Conservation (phyloP, 2,329 filamentous ascomycete species). For the Colletotrichum sp. region DNA sequence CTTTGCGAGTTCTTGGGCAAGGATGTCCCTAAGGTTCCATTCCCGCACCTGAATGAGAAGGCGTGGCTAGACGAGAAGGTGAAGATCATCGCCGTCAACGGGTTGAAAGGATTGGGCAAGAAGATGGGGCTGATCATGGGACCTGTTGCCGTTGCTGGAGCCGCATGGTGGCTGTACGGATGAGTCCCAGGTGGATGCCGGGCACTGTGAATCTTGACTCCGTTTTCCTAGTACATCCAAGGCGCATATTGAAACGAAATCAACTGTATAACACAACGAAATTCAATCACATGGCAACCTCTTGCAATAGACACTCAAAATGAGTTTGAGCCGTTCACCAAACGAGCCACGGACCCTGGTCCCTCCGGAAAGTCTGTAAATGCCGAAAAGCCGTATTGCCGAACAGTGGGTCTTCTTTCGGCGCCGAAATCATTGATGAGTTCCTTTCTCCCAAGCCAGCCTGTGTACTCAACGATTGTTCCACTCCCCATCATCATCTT, state of each 20-base stretch:
- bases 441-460: background rate
- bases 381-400: background rate
- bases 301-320: background rate
- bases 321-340: background rate
- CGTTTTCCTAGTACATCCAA: rapidly evolving
- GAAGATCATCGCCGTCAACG: background rate
- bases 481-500: background rate
- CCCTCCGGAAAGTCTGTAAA: background rate
- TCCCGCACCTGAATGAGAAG: conserved; percentile 13
- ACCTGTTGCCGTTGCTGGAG: background rate
- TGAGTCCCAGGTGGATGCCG: background rate
- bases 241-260: background rate
- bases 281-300: rapidly evolving
- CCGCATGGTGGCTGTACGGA: background rate
- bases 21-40: conserved; percentile 8
- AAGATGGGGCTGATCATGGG: background rate
- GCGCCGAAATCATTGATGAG: background rate
- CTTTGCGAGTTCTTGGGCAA: conserved; percentile 23
- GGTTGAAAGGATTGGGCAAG: background rate
- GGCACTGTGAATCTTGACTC: background rate
- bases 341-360: background rate
- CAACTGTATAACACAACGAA: background rate
- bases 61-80: background rate
- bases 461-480: background rate
- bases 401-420: background rate